Base-by-base conservation (phyloP, 768 basidiomycete species). In the Lentinula raphanica region DNA sequence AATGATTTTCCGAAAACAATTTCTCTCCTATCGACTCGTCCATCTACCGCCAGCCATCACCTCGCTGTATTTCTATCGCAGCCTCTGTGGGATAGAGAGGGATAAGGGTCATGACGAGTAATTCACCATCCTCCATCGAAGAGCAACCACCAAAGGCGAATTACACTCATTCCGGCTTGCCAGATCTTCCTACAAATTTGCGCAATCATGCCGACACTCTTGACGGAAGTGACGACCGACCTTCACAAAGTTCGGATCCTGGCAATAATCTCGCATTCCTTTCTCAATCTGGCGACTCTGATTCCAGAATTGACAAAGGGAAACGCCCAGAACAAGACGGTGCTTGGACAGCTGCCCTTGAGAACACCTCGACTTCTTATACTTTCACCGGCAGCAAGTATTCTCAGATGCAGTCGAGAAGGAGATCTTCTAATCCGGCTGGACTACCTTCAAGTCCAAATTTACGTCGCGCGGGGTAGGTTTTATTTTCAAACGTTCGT, bases 341-440 rank as follows among this genome's bases (percentile, higher is more conserved):
- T 4, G 38, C 38, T 21, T 21, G 19, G 23, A n/a, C 42, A 7
- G 12, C 42, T 44, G 42, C 42, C 23, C 19, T 21, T 19, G 46
- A 31, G 46, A 28, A 19, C 46, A 6, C 27, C n/a, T 31, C 88
- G 5, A 68, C 70, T 6, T 82, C 51, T 53, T 32, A 25, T 25
- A 25, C 32, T 15, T 13, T n/a, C 6, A 13, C 51, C 32, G 21
- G 13, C 23, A 23, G 9, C 17, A 7, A 11, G n/a, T 13, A n/a
- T 21, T 5, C 36, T 3, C 51, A 25, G 36, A 39, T 25, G 21
- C 51, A 19, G 36, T 9, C 36, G 35, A 53, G 36, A 74, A 71
- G 28, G 87, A 90, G 55, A 83, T 96, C 5, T 94, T 97, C 21
- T 80, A 82, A 42, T 55, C 15, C 44, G 50, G 71, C 69, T 55